A percentile compares a stretch with the other conserved stretches of the same genome.
phyloP scores from a whole-genome alignment of 2,329 filamentous ascomycete species.

The Colletotrichum aenigma region DNA sequence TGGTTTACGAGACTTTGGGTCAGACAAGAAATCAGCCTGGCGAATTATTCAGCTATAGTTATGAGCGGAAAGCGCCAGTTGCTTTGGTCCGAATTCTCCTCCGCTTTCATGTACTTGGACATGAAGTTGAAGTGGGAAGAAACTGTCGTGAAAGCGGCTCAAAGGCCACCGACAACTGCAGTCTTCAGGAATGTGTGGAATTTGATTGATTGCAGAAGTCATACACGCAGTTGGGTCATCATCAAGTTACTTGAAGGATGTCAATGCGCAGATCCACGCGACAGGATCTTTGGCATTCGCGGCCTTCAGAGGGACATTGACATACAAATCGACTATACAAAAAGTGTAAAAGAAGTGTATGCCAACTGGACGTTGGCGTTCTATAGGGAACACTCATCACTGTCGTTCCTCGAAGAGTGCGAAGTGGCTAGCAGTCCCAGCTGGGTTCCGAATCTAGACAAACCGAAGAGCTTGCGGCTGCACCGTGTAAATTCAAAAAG shows the following conservation, averaged over 20 bases:
- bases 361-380: not conserved
- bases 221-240: too few species aligned
- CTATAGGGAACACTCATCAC: not conserved
- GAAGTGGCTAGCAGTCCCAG: not conserved
- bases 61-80: not conserved
- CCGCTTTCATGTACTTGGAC: not conserved
- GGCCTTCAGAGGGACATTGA: not conserved
- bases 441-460: not conserved
- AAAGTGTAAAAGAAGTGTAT: not conserved
- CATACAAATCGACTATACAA: not conserved
- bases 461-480: not conserved
- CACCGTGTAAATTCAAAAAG: too few species aligned
- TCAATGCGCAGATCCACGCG: not conserved
- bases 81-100: not conserved
- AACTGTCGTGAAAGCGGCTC: too few species aligned
- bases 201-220: too few species aligned
- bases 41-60: not conserved
- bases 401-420: not conserved
- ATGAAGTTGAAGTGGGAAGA: too few species aligned
- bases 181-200: too few species aligned
- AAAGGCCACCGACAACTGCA: too few species aligned
- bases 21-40: not conserved
- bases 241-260: too few species aligned
- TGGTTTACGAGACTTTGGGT: not conserved
- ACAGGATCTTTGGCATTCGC: not conserved